Evolutionary conservation across 495 filamentous ascomycete genomes (phyloP).

Genomic region (Thozetella sp.): DNA sequence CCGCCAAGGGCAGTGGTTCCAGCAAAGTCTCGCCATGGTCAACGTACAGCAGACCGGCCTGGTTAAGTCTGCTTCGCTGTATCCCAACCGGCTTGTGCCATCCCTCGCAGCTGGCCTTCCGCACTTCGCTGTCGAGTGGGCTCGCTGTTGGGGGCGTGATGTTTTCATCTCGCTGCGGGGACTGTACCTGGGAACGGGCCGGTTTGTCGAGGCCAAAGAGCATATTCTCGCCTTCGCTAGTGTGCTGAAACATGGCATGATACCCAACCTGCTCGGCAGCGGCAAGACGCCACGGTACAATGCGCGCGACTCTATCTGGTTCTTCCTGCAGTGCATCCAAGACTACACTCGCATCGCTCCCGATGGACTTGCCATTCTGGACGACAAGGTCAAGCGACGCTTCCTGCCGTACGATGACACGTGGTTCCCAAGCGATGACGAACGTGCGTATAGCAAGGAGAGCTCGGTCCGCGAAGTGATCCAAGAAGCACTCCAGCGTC

Average conservation of each 20-base stretch:
- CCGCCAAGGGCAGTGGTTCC: slow-evolving; percentile 77
- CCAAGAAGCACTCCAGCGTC: slow-evolving; percentile 89
- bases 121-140: slow-evolving; percentile 94
- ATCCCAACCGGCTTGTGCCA: slow-evolving; percentile 80
- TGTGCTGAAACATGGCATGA: slow-evolving; percentile 98
- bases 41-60: slow-evolving; percentile 87
- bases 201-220: slow-evolving; percentile 84
- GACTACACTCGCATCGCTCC: slow-evolving; percentile 88
- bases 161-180: slow-evolving; percentile 95
- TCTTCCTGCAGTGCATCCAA: slow-evolving; percentile 92
- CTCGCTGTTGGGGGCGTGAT: slow-evolving; percentile 96
- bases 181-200: slow-evolving; percentile 83
- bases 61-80: slow-evolving; percentile 86
- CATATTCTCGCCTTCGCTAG: slow-evolving; percentile 96
- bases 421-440: slow-evolving; percentile 81
- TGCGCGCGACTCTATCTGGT: slow-evolving; percentile 95
- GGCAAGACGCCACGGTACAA: slow-evolving; percentile 95
- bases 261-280: slow-evolving; percentile 88
- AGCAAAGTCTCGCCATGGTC: slow-evolving; percentile 85
- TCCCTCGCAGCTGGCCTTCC: slow-evolving; percentile 92
- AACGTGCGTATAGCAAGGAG: slow-evolving; percentile 80
- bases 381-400: slow-evolving; percentile 77
- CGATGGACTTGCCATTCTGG: slow-evolving; percentile 71
- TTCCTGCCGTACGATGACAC: slow-evolving; percentile 96
- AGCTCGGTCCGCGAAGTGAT: slow-evolving; percentile 86